Evolutionary conservation across 352 stramenopile genomes (phyloP).

Genomic region (Thraustochytrium striatum): DNA sequence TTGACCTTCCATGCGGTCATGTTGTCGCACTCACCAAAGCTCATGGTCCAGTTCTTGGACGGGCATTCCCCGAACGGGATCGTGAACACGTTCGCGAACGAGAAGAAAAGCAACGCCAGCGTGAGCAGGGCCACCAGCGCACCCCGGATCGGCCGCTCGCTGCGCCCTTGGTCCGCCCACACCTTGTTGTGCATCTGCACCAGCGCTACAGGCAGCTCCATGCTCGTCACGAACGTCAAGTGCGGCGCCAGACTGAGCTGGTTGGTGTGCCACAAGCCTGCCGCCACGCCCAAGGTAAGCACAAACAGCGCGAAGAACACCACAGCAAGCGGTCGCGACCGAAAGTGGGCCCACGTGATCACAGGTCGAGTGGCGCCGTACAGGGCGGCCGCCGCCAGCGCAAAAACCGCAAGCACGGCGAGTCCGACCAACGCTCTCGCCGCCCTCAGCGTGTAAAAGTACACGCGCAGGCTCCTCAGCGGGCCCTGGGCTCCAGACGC

Average conservation of each 20-base stretch:
- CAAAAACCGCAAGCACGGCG: too few relatives aligned
- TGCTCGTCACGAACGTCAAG: background rate
- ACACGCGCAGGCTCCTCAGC: too few relatives aligned
- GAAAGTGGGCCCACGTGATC: too few relatives aligned
- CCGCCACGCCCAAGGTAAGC: background rate
- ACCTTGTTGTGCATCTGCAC: background rate
- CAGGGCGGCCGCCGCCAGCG: too few relatives aligned
- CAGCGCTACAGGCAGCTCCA: background rate
- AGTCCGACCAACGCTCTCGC: too few relatives aligned
- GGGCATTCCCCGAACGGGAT: conserved; percentile 40
- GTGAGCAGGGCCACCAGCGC: background rate
- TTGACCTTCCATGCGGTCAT: too few relatives aligned
- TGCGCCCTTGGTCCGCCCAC: background rate
- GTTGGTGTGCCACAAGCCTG: conserved; percentile 6
- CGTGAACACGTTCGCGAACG: conserved; percentile 7
- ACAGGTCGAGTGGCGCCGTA: too few relatives aligned
- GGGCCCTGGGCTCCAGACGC: too few relatives aligned
- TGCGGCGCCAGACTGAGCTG: conserved; percentile 1
- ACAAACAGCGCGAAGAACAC: background rate
- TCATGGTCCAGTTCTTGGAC: background rate
- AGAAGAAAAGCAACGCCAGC: background rate
- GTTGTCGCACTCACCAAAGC: background rate
- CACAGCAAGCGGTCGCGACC: conserved; percentile 7
- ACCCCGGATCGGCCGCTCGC: background rate
- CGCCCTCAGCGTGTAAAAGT: too few relatives aligned